These are phyloP conservation scores for Periconia macrospinosa DNA, from an alignment of 2,329 filamentous ascomycete genomes.

Conservation along the genomic window DNA sequence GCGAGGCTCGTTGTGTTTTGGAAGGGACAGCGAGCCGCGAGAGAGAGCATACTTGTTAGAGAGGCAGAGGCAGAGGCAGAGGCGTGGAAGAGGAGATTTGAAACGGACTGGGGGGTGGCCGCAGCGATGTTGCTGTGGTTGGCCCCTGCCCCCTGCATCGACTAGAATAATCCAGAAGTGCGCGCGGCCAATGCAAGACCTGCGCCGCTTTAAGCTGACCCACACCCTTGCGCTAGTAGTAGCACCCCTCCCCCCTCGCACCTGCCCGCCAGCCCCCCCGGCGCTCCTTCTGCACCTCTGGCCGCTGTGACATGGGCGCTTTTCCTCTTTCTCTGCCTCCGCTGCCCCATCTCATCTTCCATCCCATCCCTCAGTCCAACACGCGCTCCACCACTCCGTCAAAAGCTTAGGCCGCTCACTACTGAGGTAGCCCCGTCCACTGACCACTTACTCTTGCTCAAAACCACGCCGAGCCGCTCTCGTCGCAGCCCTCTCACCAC, in stretches of 20 bases:
- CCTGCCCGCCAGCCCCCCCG: conserved; percentile 4
- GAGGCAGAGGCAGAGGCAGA: too few species aligned
- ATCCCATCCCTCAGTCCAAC: neutral
- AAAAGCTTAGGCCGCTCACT: neutral
- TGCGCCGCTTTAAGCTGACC: conserved; percentile 14
- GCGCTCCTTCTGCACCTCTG: conserved; percentile 11
- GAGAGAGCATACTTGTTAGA: too few species aligned
- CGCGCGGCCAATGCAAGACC: conserved; percentile 5
- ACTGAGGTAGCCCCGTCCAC: conserved; percentile 6
- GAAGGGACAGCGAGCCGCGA: too few species aligned
- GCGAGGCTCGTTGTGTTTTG: too few species aligned
- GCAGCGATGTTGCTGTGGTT: too few species aligned
- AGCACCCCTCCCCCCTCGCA: neutral
- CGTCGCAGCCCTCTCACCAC: conserved; percentile 20
- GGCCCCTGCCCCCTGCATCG: neutral
- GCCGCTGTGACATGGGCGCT: conserved; percentile 14
- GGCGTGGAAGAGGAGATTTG: too few species aligned
- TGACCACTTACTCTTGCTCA: conserved; percentile 22
- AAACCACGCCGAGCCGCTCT: conserved; percentile 43
- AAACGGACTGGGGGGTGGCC: too few species aligned
- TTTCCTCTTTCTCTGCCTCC: conserved; percentile 10
- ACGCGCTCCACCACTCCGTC: neutral
- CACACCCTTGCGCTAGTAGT: neutral
- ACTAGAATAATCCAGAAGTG: neutral
- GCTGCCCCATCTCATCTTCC: conserved; percentile 1